Percentiles rank a stretch among this genome's conserved stretches.
These are phyloP conservation scores for Eimeria falciformis DNA, from an alignment of 169 alveolate species.

Conservation along the genomic window DNA sequence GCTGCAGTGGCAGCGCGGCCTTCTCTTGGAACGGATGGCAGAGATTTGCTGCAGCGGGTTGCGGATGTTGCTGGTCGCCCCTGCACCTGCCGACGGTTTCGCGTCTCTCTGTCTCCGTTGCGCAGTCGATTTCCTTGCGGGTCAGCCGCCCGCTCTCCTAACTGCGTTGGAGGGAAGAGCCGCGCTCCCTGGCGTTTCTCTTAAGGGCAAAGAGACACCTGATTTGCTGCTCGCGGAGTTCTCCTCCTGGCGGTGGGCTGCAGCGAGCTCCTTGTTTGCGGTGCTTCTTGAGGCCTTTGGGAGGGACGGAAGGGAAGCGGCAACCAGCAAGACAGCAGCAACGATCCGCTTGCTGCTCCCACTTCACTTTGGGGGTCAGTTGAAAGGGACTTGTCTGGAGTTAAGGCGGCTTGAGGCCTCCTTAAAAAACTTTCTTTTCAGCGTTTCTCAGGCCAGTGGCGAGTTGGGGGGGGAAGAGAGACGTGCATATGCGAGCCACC, in stretches of 20 bases:
- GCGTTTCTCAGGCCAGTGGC: not conserved
- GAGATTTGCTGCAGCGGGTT: conserved; percentile 34
- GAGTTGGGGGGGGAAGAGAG: not conserved
- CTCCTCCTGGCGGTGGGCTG: conserved; percentile 40
- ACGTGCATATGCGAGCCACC: no score
- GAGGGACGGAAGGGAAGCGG: conserved; percentile 10
- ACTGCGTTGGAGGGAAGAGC: not conserved
- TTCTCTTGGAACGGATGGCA: conserved; percentile 31
- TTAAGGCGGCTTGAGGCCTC: not conserved
- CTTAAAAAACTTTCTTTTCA: not conserved
- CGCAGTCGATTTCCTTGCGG: conserved; percentile 53
- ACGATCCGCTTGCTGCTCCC: conserved; percentile 43
- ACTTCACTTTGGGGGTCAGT: conserved; percentile 23
- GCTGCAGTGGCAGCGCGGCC: conserved; percentile 10
- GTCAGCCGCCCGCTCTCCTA: not conserved
- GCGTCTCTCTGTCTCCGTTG: conserved; percentile 41
- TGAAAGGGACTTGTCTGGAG: conserved; percentile 30
- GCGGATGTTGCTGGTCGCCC: conserved; percentile 45
- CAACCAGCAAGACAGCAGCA: conserved; percentile 36
- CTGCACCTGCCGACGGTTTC: conserved; percentile 40
- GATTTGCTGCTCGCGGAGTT: conserved; percentile 7
- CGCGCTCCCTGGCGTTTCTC: conserved; percentile 8
- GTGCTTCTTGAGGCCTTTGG: not conserved
- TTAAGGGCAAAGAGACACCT: not conserved
- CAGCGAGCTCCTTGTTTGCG: conserved; percentile 48